Evolutionary conservation across 116 monocot genomes (phyloP), one percentile per base, ranked within the genome.

Genomic region (Thalassia testudinum): DNA sequence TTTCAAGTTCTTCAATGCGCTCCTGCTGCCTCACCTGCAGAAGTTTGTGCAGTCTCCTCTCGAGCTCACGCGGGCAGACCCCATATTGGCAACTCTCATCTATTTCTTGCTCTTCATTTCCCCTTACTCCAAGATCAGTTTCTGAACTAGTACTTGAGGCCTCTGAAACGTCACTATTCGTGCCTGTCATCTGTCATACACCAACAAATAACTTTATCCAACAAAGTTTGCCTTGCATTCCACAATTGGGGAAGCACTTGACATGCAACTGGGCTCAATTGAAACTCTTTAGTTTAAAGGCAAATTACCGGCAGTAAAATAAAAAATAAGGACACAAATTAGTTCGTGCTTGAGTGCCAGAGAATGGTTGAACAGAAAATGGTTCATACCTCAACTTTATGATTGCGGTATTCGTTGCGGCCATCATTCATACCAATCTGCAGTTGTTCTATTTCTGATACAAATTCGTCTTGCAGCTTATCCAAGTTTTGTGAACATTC

Each of bases 31-130:
- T 63, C 26, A 26, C 64, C 60, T 86, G 73, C 22, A 86, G 47
- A 49, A 92, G 79, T 49, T 86, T 79, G 49, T 82, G 71, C 53
- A 86, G 61, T 67, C 65, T 75, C 68, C 80, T 77, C 60, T 79
- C 79, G 24, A 92, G 67, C 38, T 77, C 82, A 18, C 17, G 53
- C 12, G 86, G 69, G 43, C 59, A 70, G 47, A 91, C 71, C 0
- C 77, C 82, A 22, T 52, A 19, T 0, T 62, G 18, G 26, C 62
- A 21, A 12, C 20, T 43, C 24, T 19, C 50, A 13, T 34, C 28
- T 12, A 45, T n/a, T 12, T 63, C 43, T 15, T 51, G 20, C 18
- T 55, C 47, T 17, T 65, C 49, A 24, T 23, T 17, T 12, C 4
- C 23, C 18, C 15, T 19, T 16, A 17, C 44, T 44, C 3, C 15